A percentile compares a stretch with the other conserved stretches of the same genome.
These are phyloP conservation scores for Friedmanniomyces endolithicus DNA, from an alignment of 495 filamentous ascomycete genomes.

Conservation along the genomic window DNA sequence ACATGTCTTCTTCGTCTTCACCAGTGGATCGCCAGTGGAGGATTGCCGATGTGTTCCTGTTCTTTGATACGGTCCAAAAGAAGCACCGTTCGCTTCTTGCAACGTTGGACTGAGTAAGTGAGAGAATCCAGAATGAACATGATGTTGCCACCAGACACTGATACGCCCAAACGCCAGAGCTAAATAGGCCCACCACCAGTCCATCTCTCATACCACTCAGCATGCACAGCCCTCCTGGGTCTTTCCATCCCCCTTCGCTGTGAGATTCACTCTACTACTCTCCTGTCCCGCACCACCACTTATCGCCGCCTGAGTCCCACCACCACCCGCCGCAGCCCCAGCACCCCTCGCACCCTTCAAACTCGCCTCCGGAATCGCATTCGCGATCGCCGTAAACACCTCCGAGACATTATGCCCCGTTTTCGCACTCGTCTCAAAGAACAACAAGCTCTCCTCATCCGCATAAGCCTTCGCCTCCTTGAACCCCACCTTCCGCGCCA, in stretches of 20 bases:
- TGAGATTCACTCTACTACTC: conserved; percentile 59
- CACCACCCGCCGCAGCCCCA: conserved; percentile 40
- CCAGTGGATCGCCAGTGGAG: too few species aligned
- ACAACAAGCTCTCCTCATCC: conserved; percentile 82
- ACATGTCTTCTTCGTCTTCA: too few species aligned
- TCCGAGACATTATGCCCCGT: conserved; percentile 84
- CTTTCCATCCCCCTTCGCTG: conserved; percentile 39
- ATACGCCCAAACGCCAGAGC: not conserved
- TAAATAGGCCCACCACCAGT: not conserved
- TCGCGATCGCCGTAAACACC: conserved; percentile 97
- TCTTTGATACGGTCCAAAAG: too few species aligned
- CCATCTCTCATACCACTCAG: conserved; percentile 30
- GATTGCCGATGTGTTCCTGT: too few species aligned
- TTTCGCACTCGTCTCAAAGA: conserved; percentile 98
- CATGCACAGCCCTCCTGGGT: conserved; percentile 88
- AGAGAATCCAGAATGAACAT: not conserved
- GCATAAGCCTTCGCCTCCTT: conserved; percentile 87
- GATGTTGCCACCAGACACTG: not conserved
- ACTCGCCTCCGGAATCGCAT: conserved; percentile 89
- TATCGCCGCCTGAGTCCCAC: conserved; percentile 31
- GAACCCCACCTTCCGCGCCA: conserved; percentile 75
- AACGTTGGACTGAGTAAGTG: not conserved
- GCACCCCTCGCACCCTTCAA: conserved; percentile 70
- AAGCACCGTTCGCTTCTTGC: too few species aligned
- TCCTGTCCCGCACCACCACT: conserved; percentile 35